A percentile compares a stretch with the other conserved stretches of the same genome.
Conservation (phyloP, 805 yeast species). For the Citeromyces nyonsensis region DNA sequence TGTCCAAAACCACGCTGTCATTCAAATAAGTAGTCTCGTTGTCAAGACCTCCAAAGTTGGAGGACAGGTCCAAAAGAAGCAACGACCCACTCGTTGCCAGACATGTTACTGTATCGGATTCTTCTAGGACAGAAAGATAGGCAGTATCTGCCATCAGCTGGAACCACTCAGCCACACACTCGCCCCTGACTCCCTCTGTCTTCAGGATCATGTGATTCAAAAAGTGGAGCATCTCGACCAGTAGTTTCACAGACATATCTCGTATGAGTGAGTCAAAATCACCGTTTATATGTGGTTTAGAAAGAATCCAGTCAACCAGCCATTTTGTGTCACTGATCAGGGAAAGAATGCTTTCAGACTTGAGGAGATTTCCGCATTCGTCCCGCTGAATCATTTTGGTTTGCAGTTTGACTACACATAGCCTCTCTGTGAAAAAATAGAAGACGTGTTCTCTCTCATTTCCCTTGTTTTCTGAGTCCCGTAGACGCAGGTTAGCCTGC, state of each 20-base stretch:
- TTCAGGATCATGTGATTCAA: not conserved
- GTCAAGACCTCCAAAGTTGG: constrained; percentile 24
- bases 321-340: no score
- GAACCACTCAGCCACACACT: constrained; percentile 25
- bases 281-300: not conserved
- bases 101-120: constrained; percentile 9
- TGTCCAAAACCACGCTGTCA: constrained; percentile 19
- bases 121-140: constrained; percentile 8
- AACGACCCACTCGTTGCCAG: constrained; percentile 33
- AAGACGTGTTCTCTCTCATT: no score
- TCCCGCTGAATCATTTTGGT: no score
- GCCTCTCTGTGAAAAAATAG: no score
- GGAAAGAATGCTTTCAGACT: no score
- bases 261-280: not conserved
- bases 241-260: not conserved
- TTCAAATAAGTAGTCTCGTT: constrained; percentile 21
- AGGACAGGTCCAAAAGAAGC: constrained; percentile 39
- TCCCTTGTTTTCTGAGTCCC: not conserved
- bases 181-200: not conserved
- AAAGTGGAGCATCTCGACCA: not conserved
- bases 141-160: constrained; percentile 17
- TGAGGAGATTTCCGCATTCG: no score
- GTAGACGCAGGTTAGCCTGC: not conserved
- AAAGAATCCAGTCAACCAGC: constrained; percentile 3
- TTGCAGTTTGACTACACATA: no score